phyloP scores from a whole-genome alignment of 2,329 filamentous ascomycete species.

The Penicillium sumatraense region DNA sequence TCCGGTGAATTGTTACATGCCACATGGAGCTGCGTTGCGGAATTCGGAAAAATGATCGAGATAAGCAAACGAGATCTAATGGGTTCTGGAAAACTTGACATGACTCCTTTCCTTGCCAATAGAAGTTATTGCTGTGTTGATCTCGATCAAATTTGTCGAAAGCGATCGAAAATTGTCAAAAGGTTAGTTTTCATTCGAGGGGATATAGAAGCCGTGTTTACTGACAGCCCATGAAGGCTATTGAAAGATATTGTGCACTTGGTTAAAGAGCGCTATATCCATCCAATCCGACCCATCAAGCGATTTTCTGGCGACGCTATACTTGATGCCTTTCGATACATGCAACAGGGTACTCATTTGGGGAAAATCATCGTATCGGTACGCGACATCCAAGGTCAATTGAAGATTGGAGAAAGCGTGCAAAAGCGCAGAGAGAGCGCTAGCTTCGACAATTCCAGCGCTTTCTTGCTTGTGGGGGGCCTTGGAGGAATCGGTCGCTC shows the following conservation, averaged over 20 bases:
- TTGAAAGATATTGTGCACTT: constrained; percentile 3
- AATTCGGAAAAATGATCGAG: constrained; percentile 34
- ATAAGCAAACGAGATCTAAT: constrained; percentile 34
- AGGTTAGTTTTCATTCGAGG: not conserved
- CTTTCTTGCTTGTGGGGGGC: constrained; percentile 46
- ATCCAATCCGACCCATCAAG: constrained; percentile 26
- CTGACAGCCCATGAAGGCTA: not conserved
- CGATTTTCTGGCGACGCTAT: constrained; percentile 32
- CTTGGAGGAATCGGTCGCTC: constrained; percentile 46
- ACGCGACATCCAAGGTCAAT: not conserved
- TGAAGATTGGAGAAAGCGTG: not conserved
- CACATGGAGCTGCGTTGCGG: constrained; percentile 36
- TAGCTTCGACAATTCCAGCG: not conserved
- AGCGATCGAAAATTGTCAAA: constrained; percentile 6
- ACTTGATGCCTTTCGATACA: constrained; percentile 46
- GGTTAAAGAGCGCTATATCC: constrained; percentile 12
- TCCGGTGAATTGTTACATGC: constrained; percentile 33
- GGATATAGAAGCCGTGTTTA: not conserved
- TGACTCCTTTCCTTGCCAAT: constrained; percentile 28
- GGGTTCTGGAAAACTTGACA: constrained; percentile 24
- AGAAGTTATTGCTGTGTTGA: constrained; percentile 29
- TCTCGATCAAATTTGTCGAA: constrained; percentile 20
- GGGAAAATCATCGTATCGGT: constrained; percentile 48
- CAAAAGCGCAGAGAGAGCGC: not conserved
- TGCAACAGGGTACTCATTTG: constrained; percentile 51